Percentiles rank a stretch among this genome's conserved stretches.
Conservation (phyloP, 2,329 filamentous ascomycete genomes). For the Fonsecaea nubica region DNA sequence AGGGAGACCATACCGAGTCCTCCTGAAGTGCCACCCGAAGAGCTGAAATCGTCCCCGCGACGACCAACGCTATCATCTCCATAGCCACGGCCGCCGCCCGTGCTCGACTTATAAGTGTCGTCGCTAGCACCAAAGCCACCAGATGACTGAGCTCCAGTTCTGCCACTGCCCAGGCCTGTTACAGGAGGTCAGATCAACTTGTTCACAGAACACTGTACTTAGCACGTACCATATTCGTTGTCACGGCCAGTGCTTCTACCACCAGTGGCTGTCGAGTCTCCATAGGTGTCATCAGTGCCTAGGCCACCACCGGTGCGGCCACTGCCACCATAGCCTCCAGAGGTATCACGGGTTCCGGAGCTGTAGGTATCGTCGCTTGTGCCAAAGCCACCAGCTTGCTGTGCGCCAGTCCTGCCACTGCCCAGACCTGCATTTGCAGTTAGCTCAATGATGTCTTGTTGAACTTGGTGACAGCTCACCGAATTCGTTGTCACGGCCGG, state of each 20-base stretch:
- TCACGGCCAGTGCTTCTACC: constrained; percentile 23
- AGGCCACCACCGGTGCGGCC: constrained; percentile 25
- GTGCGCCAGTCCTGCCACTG: constrained; percentile 22
- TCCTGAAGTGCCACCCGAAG: constrained; percentile 22
- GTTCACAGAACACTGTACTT: not conserved
- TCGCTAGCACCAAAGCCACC: constrained; percentile 25
- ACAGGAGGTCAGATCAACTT: not conserved
- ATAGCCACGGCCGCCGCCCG: constrained; percentile 8
- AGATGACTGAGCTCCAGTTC: constrained; percentile 13
- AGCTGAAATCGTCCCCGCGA: constrained; percentile 15
- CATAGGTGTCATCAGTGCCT: constrained; percentile 24
- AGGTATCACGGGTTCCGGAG: constrained; percentile 31
- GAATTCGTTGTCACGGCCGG: constrained; percentile 13
- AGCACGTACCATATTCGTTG: constrained; percentile 22
- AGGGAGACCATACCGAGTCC: constrained; percentile 29
- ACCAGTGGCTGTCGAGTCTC: constrained; percentile 21
- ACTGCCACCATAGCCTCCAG: constrained; percentile 30
- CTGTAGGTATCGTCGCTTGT: constrained; percentile 34
- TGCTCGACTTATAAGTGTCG: constrained; percentile 17
- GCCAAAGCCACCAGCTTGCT: constrained; percentile 25
- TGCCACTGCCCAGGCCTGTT: constrained; percentile 19
- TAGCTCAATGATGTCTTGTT: not conserved
- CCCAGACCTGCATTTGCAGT: constrained; percentile 3
- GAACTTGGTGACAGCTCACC: not conserved
- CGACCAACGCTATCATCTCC: constrained; percentile 16